These are phyloP conservation scores for Melanomma pulvis-pyrius DNA, from an alignment of 495 filamentous ascomycete genomes.

Conservation along the genomic window DNA sequence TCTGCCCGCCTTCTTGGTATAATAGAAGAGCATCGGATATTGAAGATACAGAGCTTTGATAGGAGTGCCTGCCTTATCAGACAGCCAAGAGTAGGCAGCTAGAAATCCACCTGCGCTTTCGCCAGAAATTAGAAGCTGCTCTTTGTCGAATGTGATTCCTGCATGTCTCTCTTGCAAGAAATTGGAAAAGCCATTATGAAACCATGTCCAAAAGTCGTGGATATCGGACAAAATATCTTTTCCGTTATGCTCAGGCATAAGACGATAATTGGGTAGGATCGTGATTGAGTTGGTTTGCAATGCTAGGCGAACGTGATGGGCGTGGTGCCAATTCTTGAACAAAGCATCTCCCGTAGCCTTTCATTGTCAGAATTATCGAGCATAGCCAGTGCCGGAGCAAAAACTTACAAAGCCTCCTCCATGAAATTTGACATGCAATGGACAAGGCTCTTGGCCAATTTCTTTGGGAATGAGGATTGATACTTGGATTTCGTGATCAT, in stretches of 20 bases:
- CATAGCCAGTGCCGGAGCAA: neutral
- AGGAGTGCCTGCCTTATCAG: neutral
- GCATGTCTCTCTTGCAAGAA: neutral
- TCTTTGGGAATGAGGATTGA: too few species aligned
- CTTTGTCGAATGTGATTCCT: neutral
- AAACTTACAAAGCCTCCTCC: neutral
- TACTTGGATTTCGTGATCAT: too few species aligned
- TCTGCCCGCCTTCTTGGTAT: neutral
- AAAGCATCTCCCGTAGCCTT: neutral
- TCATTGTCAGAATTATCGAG: neutral
- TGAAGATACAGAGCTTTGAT: neutral
- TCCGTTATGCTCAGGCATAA: neutral
- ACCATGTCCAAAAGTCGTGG: neutral
- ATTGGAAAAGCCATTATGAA: neutral
- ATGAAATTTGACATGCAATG: neutral
- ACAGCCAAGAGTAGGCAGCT: neutral
- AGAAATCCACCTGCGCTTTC: neutral
- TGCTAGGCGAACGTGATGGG: neutral
- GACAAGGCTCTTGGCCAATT: too few species aligned
- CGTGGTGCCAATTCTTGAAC: neutral
- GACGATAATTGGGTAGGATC: neutral
- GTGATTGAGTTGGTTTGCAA: neutral
- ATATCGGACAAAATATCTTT: neutral
- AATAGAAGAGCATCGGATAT: neutral
- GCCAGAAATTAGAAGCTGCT: neutral